Evolutionary conservation across 352 stramenopile genomes (phyloP), one percentile per base, ranked within the genome.

Genomic region (Aphanomyces euteiches): DNA sequence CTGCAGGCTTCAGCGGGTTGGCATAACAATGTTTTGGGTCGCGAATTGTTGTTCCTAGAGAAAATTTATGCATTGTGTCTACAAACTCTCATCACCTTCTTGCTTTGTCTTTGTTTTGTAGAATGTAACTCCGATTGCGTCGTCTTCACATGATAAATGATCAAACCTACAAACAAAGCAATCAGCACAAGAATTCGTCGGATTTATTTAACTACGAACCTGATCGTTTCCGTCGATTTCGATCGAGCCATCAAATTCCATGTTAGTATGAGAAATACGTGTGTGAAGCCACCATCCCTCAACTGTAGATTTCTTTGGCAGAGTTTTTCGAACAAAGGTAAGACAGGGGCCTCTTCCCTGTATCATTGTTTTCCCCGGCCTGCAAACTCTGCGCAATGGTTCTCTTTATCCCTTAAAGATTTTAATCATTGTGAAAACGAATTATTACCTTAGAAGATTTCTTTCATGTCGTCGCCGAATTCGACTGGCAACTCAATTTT

Each of bases 391-490:
- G 28, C 28, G 28, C 28, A 28, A 28, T 28, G 28, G 2, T 28
- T 28, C 28, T 28, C 28, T 28, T 28, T 28, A 28, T 28, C 28
- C 28, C 28, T 28, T 28, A 28, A 28, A 28, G 28, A 28, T 28
- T 28, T 28, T 2, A 28, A 28, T 28, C 28, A 53, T 53, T 53
- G 13, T n/a, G n/a, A n/a, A 53, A 19, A n/a, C 45, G n/a, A 19
- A n/a, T 15, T n/a, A 2, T 15, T 53, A 53, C 54, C 54, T 17
- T 1, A 38, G 54, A 61, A 61, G 13, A 61, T 39, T 38, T 21
- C 34, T 38, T 61, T 61, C 54, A 61, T 61, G n/a, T 21, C n/a
- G 54, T 61, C 54, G 19, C 54, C 54, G 54, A 39, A 61, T 38
- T 28, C 2, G 17, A 39, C 54, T 13, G 54, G 54, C 34, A 38